Base-by-base conservation (phyloP, 495 filamentous ascomycete species). In the Penicillium fimorum region DNA sequence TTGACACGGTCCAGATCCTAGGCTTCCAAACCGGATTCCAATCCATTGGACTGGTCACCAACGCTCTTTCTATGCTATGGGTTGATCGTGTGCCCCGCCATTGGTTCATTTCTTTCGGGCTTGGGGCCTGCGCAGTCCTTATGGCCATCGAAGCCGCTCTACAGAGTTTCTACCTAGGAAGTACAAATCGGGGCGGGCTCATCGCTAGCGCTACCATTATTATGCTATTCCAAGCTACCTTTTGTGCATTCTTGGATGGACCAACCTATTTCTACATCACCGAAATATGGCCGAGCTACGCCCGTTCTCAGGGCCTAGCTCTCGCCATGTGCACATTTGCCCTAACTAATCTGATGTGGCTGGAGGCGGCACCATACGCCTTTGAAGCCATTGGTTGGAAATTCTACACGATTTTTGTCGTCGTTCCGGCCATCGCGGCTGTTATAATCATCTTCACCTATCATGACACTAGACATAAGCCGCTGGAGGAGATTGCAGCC, bases 401-500 rank as follows among this genome's bases (percentile, higher is more conserved):
- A 18, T 51, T 37, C 22, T 51, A 51, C 40, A 15, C 40, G 18
- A 25, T 51, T 12, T 51, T 51, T 25, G 24, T 27, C 11, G 17
- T 37, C 20, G 40, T 51, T 18, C 49, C 51, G 9, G 24, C 29
- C 22, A 33, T 42, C 20, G 51, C 40, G 18, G 37, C 51, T 12
- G 27, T 45, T 2, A 7, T 53, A 9, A n/a, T 53, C 1, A 20
- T 46, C 11, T 22, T 35, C 12, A 24, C 40, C 2, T 53, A 44
- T 42, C 41, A 53, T 42, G 38, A 45, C 11, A 53, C 51, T 15
- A 32, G 40, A 8, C 41, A 35, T 13, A 53, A 53, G 22, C 51
- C 51, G 29, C 27, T 53, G 17, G 51, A 53, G 51, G 51, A 53
- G 41, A 53, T 53, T 22, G 51, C 51, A 5, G 51, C 51, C 8